A percentile compares a stretch with the other conserved stretches of the same genome.
Evolutionary conservation across 352 stramenopile species (phyloP).

Genomic region (Globisporangium splendens): DNA sequence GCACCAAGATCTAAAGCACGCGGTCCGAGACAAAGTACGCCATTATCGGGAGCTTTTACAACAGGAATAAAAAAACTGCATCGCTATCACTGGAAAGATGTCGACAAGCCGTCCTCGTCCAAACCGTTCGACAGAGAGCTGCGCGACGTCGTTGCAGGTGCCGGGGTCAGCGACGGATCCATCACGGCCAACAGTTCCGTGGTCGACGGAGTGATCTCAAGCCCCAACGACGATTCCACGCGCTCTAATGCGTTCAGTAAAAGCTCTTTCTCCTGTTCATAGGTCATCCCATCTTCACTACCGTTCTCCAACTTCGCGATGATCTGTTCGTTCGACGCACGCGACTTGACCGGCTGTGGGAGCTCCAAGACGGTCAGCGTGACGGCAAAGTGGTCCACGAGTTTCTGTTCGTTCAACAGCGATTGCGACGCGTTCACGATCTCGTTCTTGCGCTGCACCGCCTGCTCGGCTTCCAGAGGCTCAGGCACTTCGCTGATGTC

Average conservation of each 20-base stretch:
- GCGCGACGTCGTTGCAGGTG: slow-evolving; percentile 21
- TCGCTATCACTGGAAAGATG: slow-evolving; percentile 13
- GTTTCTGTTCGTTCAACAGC: slow-evolving; percentile 47
- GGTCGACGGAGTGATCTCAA: slow-evolving; percentile 53
- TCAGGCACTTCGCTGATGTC: slow-evolving; percentile 81
- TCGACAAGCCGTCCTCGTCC: slow-evolving; percentile 16
- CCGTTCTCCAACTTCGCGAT: slow-evolving; percentile 50
- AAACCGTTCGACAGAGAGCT: slow-evolving; percentile 33
- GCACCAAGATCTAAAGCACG: slow-evolving; percentile 29
- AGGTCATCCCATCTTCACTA: slow-evolving; percentile 34
- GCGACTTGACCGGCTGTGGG: slow-evolving; percentile 18
- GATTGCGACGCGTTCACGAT: slow-evolving; percentile 53
- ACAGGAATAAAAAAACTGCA: slow-evolving; percentile 11
- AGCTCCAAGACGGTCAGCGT: slow-evolving; percentile 44
- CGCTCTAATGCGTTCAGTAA: slow-evolving; percentile 39
- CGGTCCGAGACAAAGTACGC: slow-evolving; percentile 33
- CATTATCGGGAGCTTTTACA: slow-evolving; percentile 29
- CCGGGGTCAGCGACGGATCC: slow-evolving; percentile 34
- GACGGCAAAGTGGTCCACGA: slow-evolving; percentile 47
- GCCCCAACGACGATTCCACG: slow-evolving; percentile 38
- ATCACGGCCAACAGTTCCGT: slow-evolving; percentile 64
- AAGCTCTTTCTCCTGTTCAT: slow-evolving; percentile 57
- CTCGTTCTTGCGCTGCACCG: slow-evolving; percentile 72
- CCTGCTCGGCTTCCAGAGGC: slow-evolving; percentile 73
- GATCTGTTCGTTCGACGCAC: slow-evolving; percentile 32